Conservation (phyloP, 2,329 filamentous ascomycete genomes). For the Neophaeococcomyces aloes region DNA sequence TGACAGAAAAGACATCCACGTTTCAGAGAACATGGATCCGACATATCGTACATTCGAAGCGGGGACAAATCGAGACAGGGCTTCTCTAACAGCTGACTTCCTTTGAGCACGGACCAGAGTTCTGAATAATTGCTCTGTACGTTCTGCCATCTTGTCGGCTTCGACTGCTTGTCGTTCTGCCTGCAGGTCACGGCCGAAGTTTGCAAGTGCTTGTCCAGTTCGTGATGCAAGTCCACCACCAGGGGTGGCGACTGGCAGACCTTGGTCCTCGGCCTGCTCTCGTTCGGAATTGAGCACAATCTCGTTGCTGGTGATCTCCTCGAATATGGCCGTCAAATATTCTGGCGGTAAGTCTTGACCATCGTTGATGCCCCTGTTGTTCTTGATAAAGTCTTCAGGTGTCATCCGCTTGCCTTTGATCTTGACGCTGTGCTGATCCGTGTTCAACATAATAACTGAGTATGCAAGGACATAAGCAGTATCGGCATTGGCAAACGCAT, state of each 20-base stretch:
- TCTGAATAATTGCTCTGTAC: conserved; percentile 79
- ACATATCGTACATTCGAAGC: conserved; percentile 91
- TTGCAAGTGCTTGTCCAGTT: conserved; percentile 80
- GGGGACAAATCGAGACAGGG: conserved; percentile 66
- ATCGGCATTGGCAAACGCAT: conserved; percentile 95
- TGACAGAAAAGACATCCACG: conserved; percentile 98
- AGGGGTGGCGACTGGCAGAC: conserved; percentile 48
- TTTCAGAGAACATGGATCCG: conserved; percentile 96
- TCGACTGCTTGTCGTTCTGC: conserved; percentile 89
- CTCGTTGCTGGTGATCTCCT: conserved; percentile 83
- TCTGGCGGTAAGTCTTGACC: conserved; percentile 86
- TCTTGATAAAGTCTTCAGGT: conserved; percentile 96
- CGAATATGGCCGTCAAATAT: conserved; percentile 78
- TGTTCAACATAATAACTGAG: conserved; percentile 94
- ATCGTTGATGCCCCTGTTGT: conserved; percentile 97
- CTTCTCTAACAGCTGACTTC: conserved; percentile 61
- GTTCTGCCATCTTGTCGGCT: conserved; percentile 82
- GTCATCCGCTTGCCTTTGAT: conserved; percentile 77
- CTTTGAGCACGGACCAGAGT: conserved; percentile 83
- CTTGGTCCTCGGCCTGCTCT: conserved; percentile 73
- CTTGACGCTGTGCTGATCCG: conserved; percentile 85
- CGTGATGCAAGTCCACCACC: conserved; percentile 64
- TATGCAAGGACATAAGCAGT: conserved; percentile 94
- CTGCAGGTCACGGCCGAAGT: conserved; percentile 81
- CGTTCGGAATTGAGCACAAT: conserved; percentile 91